Conservation (phyloP, 176 grass and related monocot genomes). For the Cenchrus purpureus region DNA sequence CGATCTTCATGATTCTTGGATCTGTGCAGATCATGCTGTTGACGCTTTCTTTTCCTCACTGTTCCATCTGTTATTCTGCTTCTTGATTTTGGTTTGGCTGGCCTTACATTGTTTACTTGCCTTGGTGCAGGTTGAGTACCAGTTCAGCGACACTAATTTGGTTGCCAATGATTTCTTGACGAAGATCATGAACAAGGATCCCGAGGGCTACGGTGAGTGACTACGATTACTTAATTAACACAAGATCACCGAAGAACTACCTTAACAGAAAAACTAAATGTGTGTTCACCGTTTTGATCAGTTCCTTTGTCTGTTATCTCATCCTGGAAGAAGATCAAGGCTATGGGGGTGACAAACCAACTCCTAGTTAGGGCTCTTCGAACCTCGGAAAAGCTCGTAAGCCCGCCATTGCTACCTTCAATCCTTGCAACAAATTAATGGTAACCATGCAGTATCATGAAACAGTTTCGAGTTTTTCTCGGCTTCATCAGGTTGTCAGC, state of each 20-base stretch:
- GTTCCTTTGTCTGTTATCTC: constrained; percentile 68
- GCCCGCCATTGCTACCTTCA: background rate
- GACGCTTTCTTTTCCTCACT: background rate
- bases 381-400: constrained; percentile 62
- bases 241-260: background rate
- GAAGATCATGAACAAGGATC: constrained; percentile 75
- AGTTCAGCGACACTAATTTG: constrained; percentile 71
- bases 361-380: constrained; percentile 55
- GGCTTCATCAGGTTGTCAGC: constrained; percentile 50
- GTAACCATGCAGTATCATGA: background rate
- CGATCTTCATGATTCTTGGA: background rate
- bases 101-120: background rate
- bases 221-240: background rate
- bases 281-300: constrained; percentile 6
- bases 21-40: background rate
- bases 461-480: background rate
- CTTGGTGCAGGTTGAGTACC: constrained; percentile 60
- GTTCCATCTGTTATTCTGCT: background rate
- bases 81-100: background rate
- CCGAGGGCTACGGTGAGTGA: constrained; percentile 60
- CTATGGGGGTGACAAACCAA: constrained; percentile 52
- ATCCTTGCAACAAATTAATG: background rate
- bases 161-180: constrained; percentile 63
- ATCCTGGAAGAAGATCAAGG: constrained; percentile 77
- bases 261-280: background rate